phyloP scores from a whole-genome alignment of 306 rosid genomes.

The Abrus precatorius region DNA sequence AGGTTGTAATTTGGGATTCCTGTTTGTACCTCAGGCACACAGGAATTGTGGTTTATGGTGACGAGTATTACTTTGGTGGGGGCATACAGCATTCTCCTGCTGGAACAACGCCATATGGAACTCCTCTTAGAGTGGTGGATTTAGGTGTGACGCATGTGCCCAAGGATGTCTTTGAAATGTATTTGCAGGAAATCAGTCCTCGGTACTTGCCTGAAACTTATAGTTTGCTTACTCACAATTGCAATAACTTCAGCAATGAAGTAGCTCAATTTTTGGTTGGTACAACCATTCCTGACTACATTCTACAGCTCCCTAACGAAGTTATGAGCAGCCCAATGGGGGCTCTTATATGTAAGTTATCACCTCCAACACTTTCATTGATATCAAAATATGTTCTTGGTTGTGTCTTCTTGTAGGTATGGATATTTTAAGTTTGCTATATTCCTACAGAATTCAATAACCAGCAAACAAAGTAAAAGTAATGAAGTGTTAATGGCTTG shows the following conservation, averaged over 20 bases:
- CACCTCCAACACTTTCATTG: background rate
- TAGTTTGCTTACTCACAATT: constrained; percentile 83
- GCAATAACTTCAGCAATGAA: constrained; percentile 96
- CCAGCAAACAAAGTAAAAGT: too few relatives aligned
- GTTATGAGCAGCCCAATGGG: constrained; percentile 96
- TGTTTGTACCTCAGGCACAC: constrained; percentile 75
- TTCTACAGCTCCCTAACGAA: constrained; percentile 88
- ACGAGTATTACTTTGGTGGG: constrained; percentile 94
- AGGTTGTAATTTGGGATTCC: background rate
- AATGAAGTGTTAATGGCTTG: background rate
- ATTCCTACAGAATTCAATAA: background rate
- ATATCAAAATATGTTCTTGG: background rate
- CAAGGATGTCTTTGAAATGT: constrained; percentile 83
- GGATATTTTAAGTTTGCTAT: background rate
- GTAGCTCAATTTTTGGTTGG: constrained; percentile 95
- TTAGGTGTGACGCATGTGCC: constrained; percentile 92
- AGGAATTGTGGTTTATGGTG: constrained; percentile 88
- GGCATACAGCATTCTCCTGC: constrained; percentile 82
- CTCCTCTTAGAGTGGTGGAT: constrained; percentile 76
- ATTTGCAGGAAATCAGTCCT: constrained; percentile 85
- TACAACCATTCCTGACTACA: constrained; percentile 75
- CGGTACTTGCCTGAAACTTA: constrained; percentile 85
- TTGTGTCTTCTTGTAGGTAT: background rate
- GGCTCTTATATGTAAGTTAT: constrained; percentile 72
- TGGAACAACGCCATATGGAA: constrained; percentile 87